Evolutionary conservation across 352 stramenopile genomes (phyloP).

Genomic region (Phytophthora tentaculata): DNA sequence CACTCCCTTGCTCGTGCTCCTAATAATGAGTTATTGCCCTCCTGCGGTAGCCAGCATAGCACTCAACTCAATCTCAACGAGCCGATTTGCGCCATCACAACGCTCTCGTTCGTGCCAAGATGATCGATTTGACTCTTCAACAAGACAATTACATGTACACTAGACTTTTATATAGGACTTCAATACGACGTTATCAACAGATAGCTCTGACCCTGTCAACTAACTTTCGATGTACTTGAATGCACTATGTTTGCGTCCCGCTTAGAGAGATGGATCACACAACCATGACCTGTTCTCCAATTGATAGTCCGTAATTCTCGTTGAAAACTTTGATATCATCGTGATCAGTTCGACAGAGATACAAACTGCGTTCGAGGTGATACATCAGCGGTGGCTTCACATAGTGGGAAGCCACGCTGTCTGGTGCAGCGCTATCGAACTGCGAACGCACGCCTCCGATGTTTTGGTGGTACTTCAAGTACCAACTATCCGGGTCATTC

Average conservation of each 20-base stretch:
- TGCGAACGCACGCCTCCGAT: slow-evolving; percentile 60
- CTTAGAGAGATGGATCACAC: too few species aligned
- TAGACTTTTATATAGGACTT: slow-evolving; percentile 5
- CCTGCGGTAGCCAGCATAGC: slow-evolving; percentile 38
- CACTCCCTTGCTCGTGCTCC: slow-evolving; percentile 22
- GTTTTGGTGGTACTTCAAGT: slow-evolving; percentile 59
- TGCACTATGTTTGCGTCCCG: background rate
- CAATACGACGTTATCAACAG: too few species aligned
- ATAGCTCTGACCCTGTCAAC: too few species aligned
- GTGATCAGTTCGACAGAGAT: slow-evolving; percentile 60
- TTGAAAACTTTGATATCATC: slow-evolving; percentile 58
- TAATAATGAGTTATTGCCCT: slow-evolving; percentile 32
- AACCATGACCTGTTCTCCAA: slow-evolving; percentile 43
- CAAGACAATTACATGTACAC: background rate
- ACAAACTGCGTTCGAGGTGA: slow-evolving; percentile 72
- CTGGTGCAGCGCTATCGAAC: slow-evolving; percentile 53
- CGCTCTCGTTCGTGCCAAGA: slow-evolving; percentile 22
- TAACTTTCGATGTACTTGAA: background rate
- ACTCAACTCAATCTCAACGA: slow-evolving; percentile 54
- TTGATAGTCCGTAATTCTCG: slow-evolving; percentile 45
- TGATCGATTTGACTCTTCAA: background rate
- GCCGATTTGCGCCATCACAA: slow-evolving; percentile 32
- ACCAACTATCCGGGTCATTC: slow-evolving; percentile 60
- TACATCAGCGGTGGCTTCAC: slow-evolving; percentile 67
- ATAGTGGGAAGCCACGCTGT: slow-evolving; percentile 81